These are phyloP conservation scores for Suhomyces bribrorum DNA, from an alignment of 1,139 yeast species.

Conservation along the genomic window DNA sequence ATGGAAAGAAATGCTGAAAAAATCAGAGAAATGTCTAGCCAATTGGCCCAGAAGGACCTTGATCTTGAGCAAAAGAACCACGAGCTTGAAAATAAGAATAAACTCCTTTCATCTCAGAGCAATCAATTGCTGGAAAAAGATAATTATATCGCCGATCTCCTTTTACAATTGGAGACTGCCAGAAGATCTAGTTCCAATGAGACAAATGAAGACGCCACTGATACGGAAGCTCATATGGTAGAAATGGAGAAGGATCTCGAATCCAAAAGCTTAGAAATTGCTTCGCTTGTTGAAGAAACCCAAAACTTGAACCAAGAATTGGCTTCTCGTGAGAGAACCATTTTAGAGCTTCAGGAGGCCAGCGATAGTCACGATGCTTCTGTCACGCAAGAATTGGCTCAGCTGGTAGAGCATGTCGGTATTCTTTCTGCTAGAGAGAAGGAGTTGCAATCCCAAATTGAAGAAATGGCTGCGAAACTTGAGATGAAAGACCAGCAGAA, in stretches of 20 bases:
- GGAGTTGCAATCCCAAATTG: background rate
- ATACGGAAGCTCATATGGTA: conserved; percentile 1
- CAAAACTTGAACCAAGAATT: conserved; percentile 7
- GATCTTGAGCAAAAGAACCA: conserved; percentile 9
- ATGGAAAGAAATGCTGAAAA: no score
- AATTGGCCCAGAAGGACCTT: background rate
- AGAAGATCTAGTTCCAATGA: no score
- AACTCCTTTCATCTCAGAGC: no score
- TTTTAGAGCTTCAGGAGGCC: conserved; percentile 1
- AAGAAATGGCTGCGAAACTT: background rate
- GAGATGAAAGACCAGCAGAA: background rate
- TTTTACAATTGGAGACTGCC: background rate
- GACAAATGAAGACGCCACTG: background rate
- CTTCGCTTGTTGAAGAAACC: conserved; percentile 8
- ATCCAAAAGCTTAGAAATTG: conserved; percentile 1
- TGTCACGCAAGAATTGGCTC: background rate
- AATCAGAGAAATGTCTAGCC: conserved; percentile 12
- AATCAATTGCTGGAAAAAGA: no score
- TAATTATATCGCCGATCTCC: conserved; percentile 1
- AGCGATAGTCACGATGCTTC: background rate
- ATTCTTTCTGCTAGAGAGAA: background rate
- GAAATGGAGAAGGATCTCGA: conserved; percentile 2
- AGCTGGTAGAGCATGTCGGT: background rate
- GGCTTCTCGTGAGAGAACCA: conserved; percentile 1
- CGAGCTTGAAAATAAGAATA: no score